Base-by-base conservation (phyloP, 306 rosid species). In the Medicago ruthenica region DNA sequence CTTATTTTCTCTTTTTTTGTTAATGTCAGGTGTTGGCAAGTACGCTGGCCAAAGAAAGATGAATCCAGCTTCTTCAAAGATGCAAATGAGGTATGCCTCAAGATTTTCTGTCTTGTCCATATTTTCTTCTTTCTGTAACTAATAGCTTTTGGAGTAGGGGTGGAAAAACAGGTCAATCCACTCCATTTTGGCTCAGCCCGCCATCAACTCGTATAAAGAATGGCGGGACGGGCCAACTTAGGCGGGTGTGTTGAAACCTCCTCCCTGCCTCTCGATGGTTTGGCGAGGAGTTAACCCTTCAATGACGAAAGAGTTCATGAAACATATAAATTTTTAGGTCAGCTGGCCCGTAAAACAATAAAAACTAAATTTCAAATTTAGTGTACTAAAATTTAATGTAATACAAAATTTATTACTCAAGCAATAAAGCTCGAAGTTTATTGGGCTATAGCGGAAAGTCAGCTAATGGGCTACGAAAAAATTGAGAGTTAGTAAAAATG, bases 31-130 rank as follows among this genome's bases (percentile, higher is more conserved):
- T 85, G 88, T 79, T 76, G 84, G 78, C 82, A 41, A 45, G 78
- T 85, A 62, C 68, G 44, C 18, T 85, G 88, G 88, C 88, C 88
- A 61, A 85, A 85, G 78, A 82, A 79, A 82, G 86, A 82, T 71
- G 80, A 76, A 42, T n/a, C 13, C 63, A 73, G 16, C 78, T 79
- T 47, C 59, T 82, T 76, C 84, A 85, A 85, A 79, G 88, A 85
- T 65, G 88, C 88, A 61, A 85, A 85, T 66, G 88, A 85, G 86
- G 88, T 85, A 82, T 47, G 15, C 44, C 72, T 20, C 74, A 18
- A 17, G 40, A 50, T 71, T 58, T 80, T 71, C 18, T 21, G 4
- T n/a, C 9, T 50, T 45, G 42, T 77, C 11, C 11, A 2, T 65
- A 10, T 73, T 41, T 64, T 57, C 0, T 64, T 54, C 48, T 20